Evolutionary conservation across 495 filamentous ascomycete species (phyloP), one percentile per base, ranked within the genome.

Genomic region (Daldinia vernicosa): DNA sequence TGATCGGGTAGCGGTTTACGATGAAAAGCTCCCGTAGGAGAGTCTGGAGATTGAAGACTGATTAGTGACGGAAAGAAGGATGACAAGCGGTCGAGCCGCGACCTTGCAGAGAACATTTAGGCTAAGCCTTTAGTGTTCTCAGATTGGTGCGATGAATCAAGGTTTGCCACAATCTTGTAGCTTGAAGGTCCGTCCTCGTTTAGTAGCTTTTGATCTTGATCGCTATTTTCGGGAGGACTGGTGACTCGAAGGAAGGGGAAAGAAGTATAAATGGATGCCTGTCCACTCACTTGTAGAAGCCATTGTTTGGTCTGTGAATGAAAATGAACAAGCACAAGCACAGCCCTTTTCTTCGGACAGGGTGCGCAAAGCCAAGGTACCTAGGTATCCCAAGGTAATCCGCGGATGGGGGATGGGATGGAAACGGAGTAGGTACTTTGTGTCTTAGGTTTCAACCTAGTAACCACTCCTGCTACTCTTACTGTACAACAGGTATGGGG

Each of bases 21-120:
- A 56, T 73, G 71, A 50, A 61, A 43, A 27, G 50, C 43, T 8
- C 55, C 67, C 4, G 69, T 30, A 17, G 66, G 28, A 66, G 22
- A 54, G 52, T 75, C 76, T 78, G 63, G 64, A 52, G 64, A 57
- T 22, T 70, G 64, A 64, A 51, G 45, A 37, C 35, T 69, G 50
- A 72, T 78, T 62, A 78, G 76, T 68, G 76, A 75, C 15, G 76
- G 76, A 37, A 76, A 73, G 60, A 74, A 73, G 24, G 74, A 69
- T 37, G 76, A 76, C 66, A 73, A 60, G 57, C 69, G 74, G 43
- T 72, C 67, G 6, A 78, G 61, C 63, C 72, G 71, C 47, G 74
- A 71, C 26, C 57, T 76, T 50, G 63, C 17, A 50, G 51, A 74
- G 30, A 68, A 73, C 64, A 73, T 66, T 19, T 56, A 61, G 22